These are phyloP conservation scores for Mycena albidolilacea DNA, from an alignment of 768 basidiomycete species.

Conservation along the genomic window DNA sequence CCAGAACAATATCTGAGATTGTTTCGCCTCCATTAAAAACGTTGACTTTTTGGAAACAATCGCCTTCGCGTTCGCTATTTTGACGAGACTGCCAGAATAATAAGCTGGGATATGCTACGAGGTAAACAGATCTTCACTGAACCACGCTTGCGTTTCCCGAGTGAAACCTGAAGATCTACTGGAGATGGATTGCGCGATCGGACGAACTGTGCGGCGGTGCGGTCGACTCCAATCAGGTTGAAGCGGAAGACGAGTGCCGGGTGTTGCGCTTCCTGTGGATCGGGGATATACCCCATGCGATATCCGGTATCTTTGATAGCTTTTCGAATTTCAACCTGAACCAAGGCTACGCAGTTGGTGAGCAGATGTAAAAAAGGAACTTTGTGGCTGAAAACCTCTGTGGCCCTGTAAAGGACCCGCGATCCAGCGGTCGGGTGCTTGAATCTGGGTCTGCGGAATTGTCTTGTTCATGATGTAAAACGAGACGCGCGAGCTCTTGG, in stretches of 20 bases:
- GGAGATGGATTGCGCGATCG: not conserved
- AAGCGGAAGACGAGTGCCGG: not conserved
- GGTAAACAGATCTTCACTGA: too few species aligned
- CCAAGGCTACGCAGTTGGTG: not conserved
- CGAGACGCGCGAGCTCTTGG: not conserved
- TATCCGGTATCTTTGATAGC: not conserved
- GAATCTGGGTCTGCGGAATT: not conserved
- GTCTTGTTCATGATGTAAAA: constrained; percentile 4
- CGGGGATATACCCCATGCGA: not conserved
- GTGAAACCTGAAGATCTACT: not conserved
- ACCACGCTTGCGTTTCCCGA: not conserved
- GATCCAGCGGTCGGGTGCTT: not conserved
- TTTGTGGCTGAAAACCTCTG: not conserved
- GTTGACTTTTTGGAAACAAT: too few species aligned
- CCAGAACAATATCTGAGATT: too few species aligned
- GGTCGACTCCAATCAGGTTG: not conserved
- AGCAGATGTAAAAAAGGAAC: not conserved
- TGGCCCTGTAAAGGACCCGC: not conserved
- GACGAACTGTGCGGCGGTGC: not conserved
- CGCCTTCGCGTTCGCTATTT: too few species aligned
- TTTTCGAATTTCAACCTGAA: not conserved
- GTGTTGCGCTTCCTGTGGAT: not conserved
- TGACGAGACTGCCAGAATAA: too few species aligned
- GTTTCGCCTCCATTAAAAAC: too few species aligned
- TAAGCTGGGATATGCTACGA: too few species aligned